Evolutionary conservation across 768 basidiomycete species (phyloP).

Genomic region (Mycena capillaripes): DNA sequence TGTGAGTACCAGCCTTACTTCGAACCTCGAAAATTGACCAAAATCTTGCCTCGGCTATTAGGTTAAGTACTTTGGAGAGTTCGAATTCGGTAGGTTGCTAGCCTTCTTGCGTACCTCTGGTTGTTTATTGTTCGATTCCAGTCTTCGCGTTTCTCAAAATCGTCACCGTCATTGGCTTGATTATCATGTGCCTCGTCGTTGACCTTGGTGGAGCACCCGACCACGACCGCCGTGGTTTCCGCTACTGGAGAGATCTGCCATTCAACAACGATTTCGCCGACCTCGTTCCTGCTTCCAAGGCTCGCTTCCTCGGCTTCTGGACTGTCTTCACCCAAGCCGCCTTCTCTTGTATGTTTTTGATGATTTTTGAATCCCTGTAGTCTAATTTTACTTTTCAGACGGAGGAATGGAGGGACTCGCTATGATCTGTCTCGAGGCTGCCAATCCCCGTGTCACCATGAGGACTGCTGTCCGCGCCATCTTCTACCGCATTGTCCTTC

Average conservation of each 20-base stretch:
- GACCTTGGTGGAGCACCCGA: conserved; percentile 63
- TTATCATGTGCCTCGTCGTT: conserved; percentile 63
- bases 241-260: conserved; percentile 53
- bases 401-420: conserved; percentile 58
- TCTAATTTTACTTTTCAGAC: conserved; percentile 42
- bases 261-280: conserved; percentile 41
- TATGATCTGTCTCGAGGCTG: conserved; percentile 49
- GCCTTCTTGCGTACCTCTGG: conserved; percentile 1
- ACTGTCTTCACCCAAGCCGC: conserved; percentile 43
- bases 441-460: conserved; percentile 59
- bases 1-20: too few relatives aligned
- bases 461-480: conserved; percentile 57
- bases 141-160: conserved; percentile 63
- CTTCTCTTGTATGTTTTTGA: conserved; percentile 49
- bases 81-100: conserved; percentile 34
- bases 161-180: conserved; percentile 54
- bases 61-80: conserved; percentile 39
- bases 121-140: conserved; percentile 56
- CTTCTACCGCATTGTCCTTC: conserved; percentile 50
- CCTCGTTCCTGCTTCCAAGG: conserved; percentile 41
- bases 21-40: too few relatives aligned
- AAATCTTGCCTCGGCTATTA: too few relatives aligned
- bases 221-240: conserved; percentile 52
- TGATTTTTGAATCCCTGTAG: not conserved
- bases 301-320: conserved; percentile 49